Conservation (phyloP, 805 yeast genomes). For the Saccharomycopsis synnaedendra region DNA sequence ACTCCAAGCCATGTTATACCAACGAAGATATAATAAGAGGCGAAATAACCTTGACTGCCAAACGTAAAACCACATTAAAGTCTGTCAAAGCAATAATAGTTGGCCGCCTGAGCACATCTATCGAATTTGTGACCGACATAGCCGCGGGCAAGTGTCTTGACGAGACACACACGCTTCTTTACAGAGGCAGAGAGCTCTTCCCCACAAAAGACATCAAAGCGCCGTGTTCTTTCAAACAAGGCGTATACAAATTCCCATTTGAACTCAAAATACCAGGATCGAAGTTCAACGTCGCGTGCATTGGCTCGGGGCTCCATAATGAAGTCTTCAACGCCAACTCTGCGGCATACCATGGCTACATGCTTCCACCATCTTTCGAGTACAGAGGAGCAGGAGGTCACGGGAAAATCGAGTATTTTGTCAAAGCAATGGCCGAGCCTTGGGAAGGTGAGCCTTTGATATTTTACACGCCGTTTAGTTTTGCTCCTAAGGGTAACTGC, state of each 20-base stretch:
- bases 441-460: not conserved
- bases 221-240: not conserved
- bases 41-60: not conserved
- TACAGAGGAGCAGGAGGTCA: conserved; percentile 5
- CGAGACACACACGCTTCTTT: conserved; percentile 4
- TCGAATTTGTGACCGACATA: conserved; percentile 3
- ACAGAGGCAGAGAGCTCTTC: conserved; percentile 6
- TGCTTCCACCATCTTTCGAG: conserved; percentile 6
- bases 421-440: conserved; percentile 6
- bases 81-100: not conserved
- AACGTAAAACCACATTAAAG: not conserved
- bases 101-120: not conserved
- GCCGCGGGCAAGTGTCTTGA: conserved; percentile 5
- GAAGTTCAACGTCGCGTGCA: conserved; percentile 6
- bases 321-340: conserved; percentile 1
- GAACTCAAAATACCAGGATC: conserved; percentile 2
- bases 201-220: not conserved
- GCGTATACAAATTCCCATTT: conserved; percentile 8
- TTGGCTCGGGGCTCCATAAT: conserved; percentile 1
- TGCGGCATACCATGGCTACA: not conserved
- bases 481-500: not conserved
- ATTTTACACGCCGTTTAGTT: not conserved
- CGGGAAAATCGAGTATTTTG: conserved; percentile 10
- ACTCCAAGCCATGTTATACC: not conserved
- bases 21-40: not conserved